Evolutionary conservation across 169 alveolate species (phyloP), one percentile per base, ranked within the genome.

Genomic region (Eimeria zaria): DNA sequence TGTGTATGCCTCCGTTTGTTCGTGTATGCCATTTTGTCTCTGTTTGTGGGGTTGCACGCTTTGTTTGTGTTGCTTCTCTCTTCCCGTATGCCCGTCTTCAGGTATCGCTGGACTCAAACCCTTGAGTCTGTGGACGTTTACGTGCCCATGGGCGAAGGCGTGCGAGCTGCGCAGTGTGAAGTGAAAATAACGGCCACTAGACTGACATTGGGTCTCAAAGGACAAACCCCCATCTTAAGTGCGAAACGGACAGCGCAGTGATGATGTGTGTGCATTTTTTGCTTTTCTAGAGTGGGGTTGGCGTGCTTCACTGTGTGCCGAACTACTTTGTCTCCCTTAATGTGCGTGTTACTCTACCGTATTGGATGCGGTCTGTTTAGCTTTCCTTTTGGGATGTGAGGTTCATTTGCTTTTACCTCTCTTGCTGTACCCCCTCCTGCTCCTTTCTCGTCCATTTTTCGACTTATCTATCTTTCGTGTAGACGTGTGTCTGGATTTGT

Each of bases 111-210:
- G 97, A 94, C 97, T n/a, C 97, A 96, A 46, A 96, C 97, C 14
- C 90, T 96, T 58, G 97, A 97, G 46, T 90, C 98, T 62, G 97
- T 96, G 46, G 98, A 98, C 89, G 97, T 96, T 83, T 96, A 87
- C 88, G 89, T 97, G 36, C 96, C 96, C n/a, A 95, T 97, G 46
- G 78, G 60, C 9, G 83, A 97, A 7, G 98, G 97, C n/a, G 81
- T 97, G 76, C 95, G 95, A 46, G 97, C 98, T 22, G 33, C 84
- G 30, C 95, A 93, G 64, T 76, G 95, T 46, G n/a, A 48, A 69
- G 97, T 96, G 55, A 64, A 78, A 89, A 93, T 96, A 64, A 81
- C 88, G 8, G 96, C 96, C n/a, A 60, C 73, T 6, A 39, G 64
- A n/a, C 95, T 96, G 44, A 78, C 58, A 3, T 94, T 96, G 53